phyloP scores from a whole-genome alignment of 2,329 filamentous ascomycete genomes.

The Colletotrichum lini region DNA sequence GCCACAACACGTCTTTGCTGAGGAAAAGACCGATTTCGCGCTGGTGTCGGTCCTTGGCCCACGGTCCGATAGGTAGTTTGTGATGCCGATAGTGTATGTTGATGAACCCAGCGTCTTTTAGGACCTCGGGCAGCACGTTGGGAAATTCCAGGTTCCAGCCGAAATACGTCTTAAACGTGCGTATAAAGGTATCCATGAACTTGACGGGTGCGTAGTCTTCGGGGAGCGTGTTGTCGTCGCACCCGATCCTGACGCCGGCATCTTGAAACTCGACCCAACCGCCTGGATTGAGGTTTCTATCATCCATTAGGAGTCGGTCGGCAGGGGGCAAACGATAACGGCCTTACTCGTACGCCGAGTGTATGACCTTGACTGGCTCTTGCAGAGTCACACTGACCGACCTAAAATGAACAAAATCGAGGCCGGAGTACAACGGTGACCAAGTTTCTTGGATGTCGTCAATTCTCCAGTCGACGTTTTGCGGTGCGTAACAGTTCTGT shows the following conservation, averaged over 20 bases:
- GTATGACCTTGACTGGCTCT: slow-evolving; percentile 64
- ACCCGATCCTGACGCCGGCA: slow-evolving; percentile 50
- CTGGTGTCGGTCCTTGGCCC: slow-evolving; percentile 52
- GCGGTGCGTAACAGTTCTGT: slow-evolving; percentile 64
- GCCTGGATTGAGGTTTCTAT: slow-evolving; percentile 54
- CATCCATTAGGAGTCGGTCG: slow-evolving; percentile 19
- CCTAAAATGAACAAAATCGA: slow-evolving; percentile 70
- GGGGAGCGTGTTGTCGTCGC: slow-evolving; percentile 49
- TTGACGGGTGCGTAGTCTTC: slow-evolving; percentile 39
- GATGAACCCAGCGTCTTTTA: slow-evolving; percentile 53
- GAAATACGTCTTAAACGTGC: slow-evolving; percentile 51
- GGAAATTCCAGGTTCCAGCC: slow-evolving; percentile 54
- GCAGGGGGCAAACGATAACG: neutral
- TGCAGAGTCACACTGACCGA: slow-evolving; percentile 65
- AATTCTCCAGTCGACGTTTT: slow-evolving; percentile 70
- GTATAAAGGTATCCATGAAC: slow-evolving; percentile 52
- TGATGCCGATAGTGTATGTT: slow-evolving; percentile 50
- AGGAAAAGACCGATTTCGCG: slow-evolving; percentile 57
- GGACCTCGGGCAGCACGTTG: slow-evolving; percentile 47
- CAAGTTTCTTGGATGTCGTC: slow-evolving; percentile 58
- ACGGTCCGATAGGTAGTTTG: slow-evolving; percentile 55
- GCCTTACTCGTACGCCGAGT: slow-evolving; percentile 60
- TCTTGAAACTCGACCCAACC: slow-evolving; percentile 59
- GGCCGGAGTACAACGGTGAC: slow-evolving; percentile 52
- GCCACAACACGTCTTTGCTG: slow-evolving; percentile 50